phyloP scores from a whole-genome alignment of 116 monocot species.

The Cymodocea nodosa region DNA sequence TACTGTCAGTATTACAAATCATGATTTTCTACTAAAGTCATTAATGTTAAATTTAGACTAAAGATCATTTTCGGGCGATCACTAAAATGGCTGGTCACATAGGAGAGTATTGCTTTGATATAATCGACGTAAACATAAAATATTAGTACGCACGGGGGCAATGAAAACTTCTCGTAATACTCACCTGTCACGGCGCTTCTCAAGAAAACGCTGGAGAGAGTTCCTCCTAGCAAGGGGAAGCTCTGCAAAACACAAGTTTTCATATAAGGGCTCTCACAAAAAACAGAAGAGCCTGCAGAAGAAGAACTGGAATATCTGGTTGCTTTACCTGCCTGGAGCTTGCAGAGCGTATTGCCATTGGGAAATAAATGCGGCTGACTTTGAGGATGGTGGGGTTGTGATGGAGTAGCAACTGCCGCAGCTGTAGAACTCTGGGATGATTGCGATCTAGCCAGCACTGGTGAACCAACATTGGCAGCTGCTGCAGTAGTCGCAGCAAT shows the following conservation, averaged over 20 bases:
- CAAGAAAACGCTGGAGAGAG: constrained; percentile 78
- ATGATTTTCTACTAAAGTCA: too few species aligned
- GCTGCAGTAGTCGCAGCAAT: constrained; percentile 40
- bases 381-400: neutral
- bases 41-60: too few species aligned
- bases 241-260: constrained; percentile 16
- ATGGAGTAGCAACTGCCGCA: constrained; percentile 8
- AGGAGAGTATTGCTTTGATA: too few species aligned
- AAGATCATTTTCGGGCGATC: too few species aligned
- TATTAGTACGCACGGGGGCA: neutral
- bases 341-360: constrained; percentile 29
- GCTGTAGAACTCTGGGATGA: constrained; percentile 54
- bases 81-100: too few species aligned
- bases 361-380: constrained; percentile 15
- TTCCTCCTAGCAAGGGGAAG: constrained; percentile 77
- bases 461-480: constrained; percentile 8
- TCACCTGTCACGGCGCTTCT: constrained; percentile 82
- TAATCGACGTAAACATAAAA: neutral
- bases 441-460: constrained; percentile 41
- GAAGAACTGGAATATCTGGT: neutral
- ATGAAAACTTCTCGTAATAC: too few species aligned
- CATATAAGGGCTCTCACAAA: neutral
- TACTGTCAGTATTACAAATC: too few species aligned
- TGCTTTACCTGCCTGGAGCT: constrained; percentile 49
- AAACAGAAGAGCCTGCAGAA: neutral